Evolutionary conservation across 2,329 filamentous ascomycete species (phyloP).

Genomic region (Chrysosporium queenslandicum): DNA sequence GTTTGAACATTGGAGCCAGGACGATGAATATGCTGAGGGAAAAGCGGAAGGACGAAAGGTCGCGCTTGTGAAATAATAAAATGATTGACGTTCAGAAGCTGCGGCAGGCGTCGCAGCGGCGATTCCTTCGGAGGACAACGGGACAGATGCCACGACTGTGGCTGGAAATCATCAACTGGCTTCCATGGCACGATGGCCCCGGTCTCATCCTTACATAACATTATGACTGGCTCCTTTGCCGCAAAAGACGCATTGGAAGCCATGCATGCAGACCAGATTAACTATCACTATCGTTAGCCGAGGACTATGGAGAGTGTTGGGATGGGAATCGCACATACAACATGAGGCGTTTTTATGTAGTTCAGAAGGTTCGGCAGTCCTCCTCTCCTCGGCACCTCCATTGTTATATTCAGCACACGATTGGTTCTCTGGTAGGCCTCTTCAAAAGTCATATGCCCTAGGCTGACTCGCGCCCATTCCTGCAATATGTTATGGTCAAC

Average conservation of each 20-base stretch:
- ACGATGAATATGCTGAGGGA: constrained; percentile 70
- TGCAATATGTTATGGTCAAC: constrained; percentile 73
- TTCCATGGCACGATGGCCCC: constrained; percentile 55
- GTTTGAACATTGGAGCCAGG: constrained; percentile 44
- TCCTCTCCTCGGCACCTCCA: constrained; percentile 62
- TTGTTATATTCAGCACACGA: constrained; percentile 80
- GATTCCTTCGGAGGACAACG: constrained; percentile 57
- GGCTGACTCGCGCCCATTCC: constrained; percentile 71
- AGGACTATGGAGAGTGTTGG: not conserved
- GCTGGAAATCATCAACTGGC: constrained; percentile 43
- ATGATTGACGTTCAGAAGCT: constrained; percentile 88
- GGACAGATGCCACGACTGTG: constrained; percentile 58
- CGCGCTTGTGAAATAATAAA: constrained; percentile 89
- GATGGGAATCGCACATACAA: constrained; percentile 49
- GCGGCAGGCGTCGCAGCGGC: constrained; percentile 60
- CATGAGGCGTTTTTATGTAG: constrained; percentile 85
- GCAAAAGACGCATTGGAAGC: constrained; percentile 42
- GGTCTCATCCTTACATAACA: constrained; percentile 68
- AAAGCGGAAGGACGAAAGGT: constrained; percentile 78
- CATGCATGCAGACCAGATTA: constrained; percentile 45
- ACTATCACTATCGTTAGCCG: constrained; percentile 33
- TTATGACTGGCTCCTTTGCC: constrained; percentile 55
- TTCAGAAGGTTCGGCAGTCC: constrained; percentile 80
- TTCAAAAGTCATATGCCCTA: constrained; percentile 84
- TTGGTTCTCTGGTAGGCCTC: constrained; percentile 83